Evolutionary conservation across 257 asterid species (phyloP).

Genomic region (Lantana camara): DNA sequence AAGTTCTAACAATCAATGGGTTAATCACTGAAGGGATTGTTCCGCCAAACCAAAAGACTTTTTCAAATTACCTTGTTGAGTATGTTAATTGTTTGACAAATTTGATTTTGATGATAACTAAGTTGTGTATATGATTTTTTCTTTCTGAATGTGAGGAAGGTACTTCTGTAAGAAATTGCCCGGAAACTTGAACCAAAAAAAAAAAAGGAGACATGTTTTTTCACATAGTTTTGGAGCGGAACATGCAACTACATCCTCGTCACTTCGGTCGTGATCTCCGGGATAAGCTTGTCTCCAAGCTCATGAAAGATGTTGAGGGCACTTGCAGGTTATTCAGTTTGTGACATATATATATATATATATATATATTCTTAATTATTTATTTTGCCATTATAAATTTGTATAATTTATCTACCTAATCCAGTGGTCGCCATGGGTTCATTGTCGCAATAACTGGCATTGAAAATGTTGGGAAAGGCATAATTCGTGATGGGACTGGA

Average conservation of each 20-base stretch:
- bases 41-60: no score
- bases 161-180: neutral
- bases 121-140: neutral
- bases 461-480: slow-evolving; percentile 87
- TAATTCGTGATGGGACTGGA: slow-evolving; percentile 96
- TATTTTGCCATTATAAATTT: neutral
- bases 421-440: slow-evolving; percentile 92
- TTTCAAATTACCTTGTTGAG: no score
- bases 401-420: neutral
- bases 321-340: slow-evolving; percentile 78
- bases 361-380: no score
- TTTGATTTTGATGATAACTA: neutral
- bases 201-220: slow-evolving; percentile 60
- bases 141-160: neutral
- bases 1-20: no score
- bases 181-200: neutral
- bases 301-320: slow-evolving; percentile 97
- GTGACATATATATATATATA: neutral
- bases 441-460: slow-evolving; percentile 93
- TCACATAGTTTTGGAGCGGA: slow-evolving; percentile 88
- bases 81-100: no score
- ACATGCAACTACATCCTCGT: slow-evolving; percentile 98
- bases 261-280: slow-evolving; percentile 98
- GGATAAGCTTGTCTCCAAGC: slow-evolving; percentile 88
- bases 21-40: no score